Evolutionary conservation across 2,329 filamentous ascomycete species (phyloP), one percentile per base, ranked within the genome.

Genomic region (Clarireedia monteithiana): DNA sequence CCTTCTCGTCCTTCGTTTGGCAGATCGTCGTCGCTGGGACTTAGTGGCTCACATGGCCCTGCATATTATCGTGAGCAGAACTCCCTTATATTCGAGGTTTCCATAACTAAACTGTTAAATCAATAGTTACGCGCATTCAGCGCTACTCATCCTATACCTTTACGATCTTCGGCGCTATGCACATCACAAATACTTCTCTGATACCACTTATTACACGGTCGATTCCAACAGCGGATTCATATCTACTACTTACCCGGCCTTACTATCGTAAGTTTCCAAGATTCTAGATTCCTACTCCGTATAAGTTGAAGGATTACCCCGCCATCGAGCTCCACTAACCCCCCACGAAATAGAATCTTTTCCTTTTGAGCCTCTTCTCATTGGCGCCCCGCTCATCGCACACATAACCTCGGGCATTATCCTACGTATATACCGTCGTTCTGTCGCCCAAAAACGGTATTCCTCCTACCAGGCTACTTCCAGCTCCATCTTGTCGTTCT

Each of bases 131-230:
- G 5, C 82, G 88, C 48, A 77, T 94, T 38, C 94, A 97, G 71
- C 86, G 84, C 70, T 96, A 95, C 76, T 94, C 90, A 1, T 90
- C 88, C 63, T 95, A 96, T 74, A 83, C 88, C 62, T 91, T 89
- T 67, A 83, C 82, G 60, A 74, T 89, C 62, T 95, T 92, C 74
- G 79, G 86, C 36, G 77, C 82, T 30, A 77, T 94, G 56, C 91
- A 95, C 73, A 76, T 94, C 60, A 78, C 84, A 66, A 95, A 91
- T 65, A 92, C 89, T 36, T 89, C 89, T 6, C 70, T 95, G 45
- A 85, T 95, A 61, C 91, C 90, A 0, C 81, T 94, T 39, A 64
- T 85, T 50, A 89, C 88, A 42, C 81, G 78, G 56, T 89, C 87
- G 47, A 81, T 94, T 6, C 75, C 85, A 7, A 80, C 83, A 52